Base-by-base conservation (phyloP, 495 filamentous ascomycete genomes). In the Talaromyces trachyspermus region DNA sequence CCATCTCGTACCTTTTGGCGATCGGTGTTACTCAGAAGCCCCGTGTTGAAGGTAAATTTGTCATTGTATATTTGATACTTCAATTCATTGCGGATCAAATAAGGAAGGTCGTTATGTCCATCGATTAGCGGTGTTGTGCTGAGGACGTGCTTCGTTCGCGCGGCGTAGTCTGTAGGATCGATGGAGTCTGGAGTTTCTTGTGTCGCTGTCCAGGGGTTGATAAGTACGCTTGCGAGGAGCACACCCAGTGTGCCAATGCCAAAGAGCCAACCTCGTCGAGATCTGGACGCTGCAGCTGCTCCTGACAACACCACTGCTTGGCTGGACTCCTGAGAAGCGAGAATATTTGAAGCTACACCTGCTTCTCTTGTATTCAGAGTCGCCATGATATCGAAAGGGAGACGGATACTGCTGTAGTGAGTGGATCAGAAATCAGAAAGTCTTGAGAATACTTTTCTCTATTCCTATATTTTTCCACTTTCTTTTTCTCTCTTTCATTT, bases 41-140 rank as follows among this genome's bases (percentile, higher is more conserved):
- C 48, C 40, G 61, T 54, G 11, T 51, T 56, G 24, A 64, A 53
- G 11, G 56, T 53, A 6, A 62, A 50, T 26, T 78, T 76, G 9
- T 68, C 51, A 45, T 67, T 54, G 56, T 88, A 83, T 51, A 94
- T 88, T 42, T 81, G 74, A 58, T 89, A 87, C 26, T 77, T 64
- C 54, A 76, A 83, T 5, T 66, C 25, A 23, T 54, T 64, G 22
- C 84, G 71, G 49, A 91, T 70, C 22, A 79, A 40, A 48, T 86
- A 79, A 7, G 86, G 73, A 10, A 91, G 63, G 56, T 94, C 88
- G 66, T 89, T 82, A 57, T 94, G 88, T 3, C 87, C 86, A 63
- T 92, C 84, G 59, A 89, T 88, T 5, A 43, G 41, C 4, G 41
- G 41, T 3, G 41, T 43, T 11, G 41, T 43, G 23, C 41, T 43